Percentiles rank a stretch among this genome's conserved stretches.
Evolutionary conservation across 768 basidiomycete genomes (phyloP).

Genomic region (Suillus subaureus): DNA sequence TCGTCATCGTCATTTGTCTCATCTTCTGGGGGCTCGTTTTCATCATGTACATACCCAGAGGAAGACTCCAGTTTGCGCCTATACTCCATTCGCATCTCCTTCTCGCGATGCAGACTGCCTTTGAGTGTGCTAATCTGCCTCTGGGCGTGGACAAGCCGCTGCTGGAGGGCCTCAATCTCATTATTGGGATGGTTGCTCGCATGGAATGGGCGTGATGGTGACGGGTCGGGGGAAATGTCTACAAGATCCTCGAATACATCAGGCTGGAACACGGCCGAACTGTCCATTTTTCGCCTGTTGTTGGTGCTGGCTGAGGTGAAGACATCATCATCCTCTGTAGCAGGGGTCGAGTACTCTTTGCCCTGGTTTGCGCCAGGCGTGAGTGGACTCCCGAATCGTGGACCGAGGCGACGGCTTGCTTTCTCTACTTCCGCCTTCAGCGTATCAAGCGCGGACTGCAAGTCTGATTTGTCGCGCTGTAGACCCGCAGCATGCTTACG

Average conservation of each 20-base stretch:
- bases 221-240: slow-evolving; percentile 65
- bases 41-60: slow-evolving; percentile 38
- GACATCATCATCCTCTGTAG: slow-evolving; percentile 60
- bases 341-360: slow-evolving; percentile 60
- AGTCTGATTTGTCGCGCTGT: slow-evolving; percentile 89
- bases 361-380: slow-evolving; percentile 59
- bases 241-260: slow-evolving; percentile 49
- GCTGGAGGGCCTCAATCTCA: slow-evolving; percentile 81
- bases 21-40: slow-evolving; percentile 40
- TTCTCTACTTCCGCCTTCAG: slow-evolving; percentile 74
- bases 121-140: slow-evolving; percentile 84
- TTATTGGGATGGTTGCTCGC: slow-evolving; percentile 75
- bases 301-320: slow-evolving; percentile 68
- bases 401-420: slow-evolving; percentile 56
- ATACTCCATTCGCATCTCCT: slow-evolving; percentile 75
- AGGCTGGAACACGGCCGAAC: slow-evolving; percentile 46
- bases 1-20: slow-evolving; percentile 52
- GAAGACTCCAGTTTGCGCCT: slow-evolving; percentile 52
- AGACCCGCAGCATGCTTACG: slow-evolving; percentile 86
- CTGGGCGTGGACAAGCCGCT: slow-evolving; percentile 84
- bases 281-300: slow-evolving; percentile 60
- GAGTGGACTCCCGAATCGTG: slow-evolving; percentile 70
- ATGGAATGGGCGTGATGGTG: slow-evolving; percentile 62
- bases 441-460: slow-evolving; percentile 78
- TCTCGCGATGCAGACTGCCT: slow-evolving; percentile 78